A percentile compares a stretch with the other conserved stretches of the same genome.
These are phyloP conservation scores for Aspergillus chevalieri DNA, from an alignment of 2,329 filamentous ascomycete genomes.

Conservation along the genomic window DNA sequence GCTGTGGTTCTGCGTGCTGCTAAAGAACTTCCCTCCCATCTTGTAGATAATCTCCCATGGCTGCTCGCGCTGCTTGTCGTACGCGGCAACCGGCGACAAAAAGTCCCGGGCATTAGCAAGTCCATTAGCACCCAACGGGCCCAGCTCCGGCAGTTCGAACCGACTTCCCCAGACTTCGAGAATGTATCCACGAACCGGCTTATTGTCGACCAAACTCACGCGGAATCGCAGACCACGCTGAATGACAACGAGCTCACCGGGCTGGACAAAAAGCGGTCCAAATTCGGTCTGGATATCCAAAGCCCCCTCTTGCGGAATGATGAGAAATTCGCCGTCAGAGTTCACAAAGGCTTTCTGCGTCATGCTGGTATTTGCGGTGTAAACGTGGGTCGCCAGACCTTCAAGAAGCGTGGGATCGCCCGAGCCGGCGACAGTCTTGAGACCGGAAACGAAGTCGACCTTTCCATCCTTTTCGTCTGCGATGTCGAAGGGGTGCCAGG, in stretches of 20 bases:
- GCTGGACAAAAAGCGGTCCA: slow-evolving; percentile 57
- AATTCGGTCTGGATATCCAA: slow-evolving; percentile 65
- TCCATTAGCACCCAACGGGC: slow-evolving; percentile 60
- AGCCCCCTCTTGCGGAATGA: slow-evolving; percentile 59
- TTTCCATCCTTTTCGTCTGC: slow-evolving; percentile 35
- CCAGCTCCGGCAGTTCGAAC: slow-evolving; percentile 61
- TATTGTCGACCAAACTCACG: slow-evolving; percentile 51
- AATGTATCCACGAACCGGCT: slow-evolving; percentile 59
- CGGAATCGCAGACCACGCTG: slow-evolving; percentile 60
- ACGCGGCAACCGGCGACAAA: slow-evolving; percentile 54
- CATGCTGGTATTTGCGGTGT: slow-evolving; percentile 52
- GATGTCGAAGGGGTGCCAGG: slow-evolving; percentile 54
- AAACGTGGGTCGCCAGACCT: slow-evolving; percentile 53
- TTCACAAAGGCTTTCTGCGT: slow-evolving; percentile 52
- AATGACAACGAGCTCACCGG: slow-evolving; percentile 62
- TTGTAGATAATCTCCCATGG: slow-evolving; percentile 57
- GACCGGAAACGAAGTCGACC: slow-evolving; percentile 51
- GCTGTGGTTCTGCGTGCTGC: slow-evolving; percentile 56
- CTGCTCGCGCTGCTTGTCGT: slow-evolving; percentile 49
- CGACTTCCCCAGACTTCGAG: slow-evolving; percentile 61
- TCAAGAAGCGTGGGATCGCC: slow-evolving; percentile 53
- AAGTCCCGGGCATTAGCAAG: slow-evolving; percentile 63
- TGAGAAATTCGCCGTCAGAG: slow-evolving; percentile 60
- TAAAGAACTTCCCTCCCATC: slow-evolving; percentile 56
- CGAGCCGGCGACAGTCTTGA: slow-evolving; percentile 51